Conservation (phyloP, 257 asterid genomes). For the Ocimum tenuiflorum region DNA sequence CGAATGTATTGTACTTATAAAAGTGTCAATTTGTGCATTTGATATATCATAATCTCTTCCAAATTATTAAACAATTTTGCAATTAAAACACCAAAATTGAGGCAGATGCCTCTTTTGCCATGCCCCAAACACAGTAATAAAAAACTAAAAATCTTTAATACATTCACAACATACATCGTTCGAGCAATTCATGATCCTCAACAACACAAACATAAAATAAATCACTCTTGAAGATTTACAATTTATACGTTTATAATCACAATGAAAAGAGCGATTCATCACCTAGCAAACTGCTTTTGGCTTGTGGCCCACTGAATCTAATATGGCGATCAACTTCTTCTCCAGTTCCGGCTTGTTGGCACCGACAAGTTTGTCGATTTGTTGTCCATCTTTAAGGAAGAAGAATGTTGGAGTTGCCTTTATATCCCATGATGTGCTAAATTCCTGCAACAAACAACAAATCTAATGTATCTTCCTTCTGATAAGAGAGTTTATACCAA, state of each 20-base stretch:
- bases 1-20: no score
- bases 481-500: background rate
- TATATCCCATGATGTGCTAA: constrained; percentile 92
- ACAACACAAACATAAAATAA: constrained; percentile 14
- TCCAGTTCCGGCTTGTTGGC: constrained; percentile 92
- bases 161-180: background rate
- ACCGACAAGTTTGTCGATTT: constrained; percentile 90
- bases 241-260: constrained; percentile 12
- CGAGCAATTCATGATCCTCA: background rate
- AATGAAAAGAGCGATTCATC: background rate
- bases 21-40: no score
- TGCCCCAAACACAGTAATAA: no score
- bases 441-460: constrained; percentile 47
- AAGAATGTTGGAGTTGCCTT: constrained; percentile 99
- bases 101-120: no score
- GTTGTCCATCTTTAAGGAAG: constrained; percentile 76
- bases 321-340: constrained; percentile 58
- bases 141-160: no score
- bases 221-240: constrained; percentile 21
- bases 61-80: no score
- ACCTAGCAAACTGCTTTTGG: constrained; percentile 18
- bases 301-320: constrained; percentile 39
- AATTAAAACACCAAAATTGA: no score
- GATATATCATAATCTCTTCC: no score
- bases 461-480: background rate